Base-by-base conservation (phyloP, 768 basidiomycete genomes). In the Lyophyllum decastes region DNA sequence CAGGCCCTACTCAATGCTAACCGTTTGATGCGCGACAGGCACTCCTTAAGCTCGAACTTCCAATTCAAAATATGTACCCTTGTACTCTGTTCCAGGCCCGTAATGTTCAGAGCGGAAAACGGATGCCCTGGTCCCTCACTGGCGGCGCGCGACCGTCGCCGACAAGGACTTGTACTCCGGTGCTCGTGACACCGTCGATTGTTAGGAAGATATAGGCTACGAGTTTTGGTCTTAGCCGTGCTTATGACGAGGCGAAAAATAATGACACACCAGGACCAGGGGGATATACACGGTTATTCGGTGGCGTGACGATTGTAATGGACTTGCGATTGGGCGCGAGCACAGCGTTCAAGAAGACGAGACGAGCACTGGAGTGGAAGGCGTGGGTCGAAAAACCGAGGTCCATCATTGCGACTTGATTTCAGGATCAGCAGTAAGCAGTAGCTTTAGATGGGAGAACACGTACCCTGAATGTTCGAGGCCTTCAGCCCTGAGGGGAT, bases 311-410 rank as follows among this genome's bases (percentile, higher is more conserved):
- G 26, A 77, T 71, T 3, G 69, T 71, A 14, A 78, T 64, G 3
- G 69, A 65, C 58, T 67, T 73, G 22, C 67, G 68, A 54, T 74
- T 63, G 2, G 59, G 51, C 17, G 73, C 71, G 12, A 77, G 64
- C 2, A 55, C 52, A 5, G 76, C 70, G 4, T 71, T 59, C 61
- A 78, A 70, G 48, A 75, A 72, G 1, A 78, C 73, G 6, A 76
- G 61, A 7, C 74, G 71, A 33, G 70, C 67, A 56, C 76, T 76
- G 2, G 57, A 43, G 26, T 63, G 58, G 49, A 57, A 63, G 0
- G 71, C 76, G 54, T 79, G 78, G 1, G 78, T 74, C 1, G 74
- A 74, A 60, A 78, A 78, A 0, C 77, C 76, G 17, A 77, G 68
- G 55, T 79, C 77, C 58, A 74, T 73, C 12, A 79, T 60, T 7